These are phyloP conservation scores for Neocatenulostroma microsporum DNA, from an alignment of 2,329 filamentous ascomycete genomes.

Conservation along the genomic window DNA sequence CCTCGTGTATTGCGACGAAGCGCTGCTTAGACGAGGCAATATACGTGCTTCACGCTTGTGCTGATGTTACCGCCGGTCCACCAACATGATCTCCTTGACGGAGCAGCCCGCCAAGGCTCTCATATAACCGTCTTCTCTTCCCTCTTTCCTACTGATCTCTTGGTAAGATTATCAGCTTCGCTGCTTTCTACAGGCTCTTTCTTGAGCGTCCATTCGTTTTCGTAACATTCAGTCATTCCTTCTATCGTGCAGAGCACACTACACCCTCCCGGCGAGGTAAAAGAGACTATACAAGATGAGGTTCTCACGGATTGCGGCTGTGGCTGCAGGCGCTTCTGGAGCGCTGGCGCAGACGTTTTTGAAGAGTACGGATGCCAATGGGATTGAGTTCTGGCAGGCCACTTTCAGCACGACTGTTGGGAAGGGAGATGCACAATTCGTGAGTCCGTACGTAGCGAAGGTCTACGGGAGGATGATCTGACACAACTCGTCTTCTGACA, in stretches of 20 bases:
- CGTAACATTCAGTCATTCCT: conserved; percentile 16
- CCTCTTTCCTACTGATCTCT: conserved; percentile 5
- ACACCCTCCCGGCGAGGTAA: conserved; percentile 16
- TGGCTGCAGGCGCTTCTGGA: conserved; percentile 13
- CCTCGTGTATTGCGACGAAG: too few species aligned
- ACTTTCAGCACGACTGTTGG: neutral
- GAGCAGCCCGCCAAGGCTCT: neutral
- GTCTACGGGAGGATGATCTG: too few species aligned
- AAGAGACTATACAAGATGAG: conserved; percentile 17
- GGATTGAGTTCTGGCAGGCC: neutral
- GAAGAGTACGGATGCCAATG: neutral
- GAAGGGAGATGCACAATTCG: neutral
- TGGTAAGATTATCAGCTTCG: conserved; percentile 6
- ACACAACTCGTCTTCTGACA: too few species aligned
- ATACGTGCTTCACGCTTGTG: neutral
- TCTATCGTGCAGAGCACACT: conserved; percentile 14
- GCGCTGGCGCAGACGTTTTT: conserved; percentile 20
- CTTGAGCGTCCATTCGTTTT: too few species aligned
- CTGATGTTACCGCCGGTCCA: neutral
- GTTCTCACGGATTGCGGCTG: conserved; percentile 14
- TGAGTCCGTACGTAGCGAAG: too few species aligned
- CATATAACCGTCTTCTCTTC: conserved; percentile 2
- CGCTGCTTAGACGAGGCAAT: conserved; percentile 1
- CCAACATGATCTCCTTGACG: neutral
- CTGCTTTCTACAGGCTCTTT: conserved; percentile 2